These are phyloP conservation scores for Carex arenaria DNA, from an alignment of 202 grass and related monocot genomes.

Conservation along the genomic window DNA sequence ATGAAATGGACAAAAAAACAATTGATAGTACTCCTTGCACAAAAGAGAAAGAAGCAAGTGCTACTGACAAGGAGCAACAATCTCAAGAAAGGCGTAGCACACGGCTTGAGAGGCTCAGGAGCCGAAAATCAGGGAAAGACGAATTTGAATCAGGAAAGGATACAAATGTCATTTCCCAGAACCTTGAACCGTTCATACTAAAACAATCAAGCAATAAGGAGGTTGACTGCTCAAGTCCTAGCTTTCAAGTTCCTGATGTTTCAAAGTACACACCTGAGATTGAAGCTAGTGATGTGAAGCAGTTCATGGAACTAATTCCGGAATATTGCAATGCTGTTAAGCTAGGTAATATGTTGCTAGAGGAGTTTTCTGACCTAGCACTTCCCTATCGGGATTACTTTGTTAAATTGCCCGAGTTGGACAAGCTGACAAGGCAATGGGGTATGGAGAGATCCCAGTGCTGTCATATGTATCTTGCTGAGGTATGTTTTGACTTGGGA, in stretches of 20 bases:
- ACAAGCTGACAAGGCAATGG: conserved; percentile 78
- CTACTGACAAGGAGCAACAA: conserved; percentile 48
- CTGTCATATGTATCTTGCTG: conserved; percentile 89
- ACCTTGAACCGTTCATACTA: conserved; percentile 72
- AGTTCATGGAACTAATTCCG: conserved; percentile 55
- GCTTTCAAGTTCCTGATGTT: conserved; percentile 36
- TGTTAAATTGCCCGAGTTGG: conserved; percentile 58
- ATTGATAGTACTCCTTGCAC: conserved; percentile 16
- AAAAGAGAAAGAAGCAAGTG: conserved; percentile 26
- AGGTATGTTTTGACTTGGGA: conserved; percentile 82
- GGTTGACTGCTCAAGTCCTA: conserved; percentile 39
- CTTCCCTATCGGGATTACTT: conserved; percentile 75
- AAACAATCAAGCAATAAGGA: conserved; percentile 42
- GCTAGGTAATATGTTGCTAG: conserved; percentile 66
- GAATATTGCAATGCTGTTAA: conserved; percentile 57
- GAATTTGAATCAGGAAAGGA: conserved; percentile 81
- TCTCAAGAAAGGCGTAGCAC: conserved; percentile 84
- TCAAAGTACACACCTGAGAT: conserved; percentile 44
- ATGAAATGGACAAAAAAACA: conserved; percentile 8
- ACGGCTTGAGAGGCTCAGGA: conserved; percentile 79
- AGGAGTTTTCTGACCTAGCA: conserved; percentile 66
- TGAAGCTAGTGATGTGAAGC: conserved; percentile 55
- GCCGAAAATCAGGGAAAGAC: conserved; percentile 89
- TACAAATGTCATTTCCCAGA: conserved; percentile 61
- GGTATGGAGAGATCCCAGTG: conserved; percentile 49